Base-by-base conservation (phyloP, 345 rosid species). In the Nasturtium officinale region DNA sequence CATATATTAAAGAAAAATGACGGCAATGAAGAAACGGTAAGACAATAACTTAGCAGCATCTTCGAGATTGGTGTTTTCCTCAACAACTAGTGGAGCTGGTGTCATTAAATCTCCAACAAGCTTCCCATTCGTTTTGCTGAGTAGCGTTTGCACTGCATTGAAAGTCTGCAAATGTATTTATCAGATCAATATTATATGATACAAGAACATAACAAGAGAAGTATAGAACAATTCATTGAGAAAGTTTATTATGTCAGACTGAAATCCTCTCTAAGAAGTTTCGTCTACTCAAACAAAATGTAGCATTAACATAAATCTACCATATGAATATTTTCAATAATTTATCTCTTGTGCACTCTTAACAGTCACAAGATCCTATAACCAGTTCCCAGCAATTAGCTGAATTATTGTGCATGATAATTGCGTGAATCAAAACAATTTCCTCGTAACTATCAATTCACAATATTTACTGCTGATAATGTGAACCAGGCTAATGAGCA, bases 101-200 rank as follows among this genome's bases (percentile, higher is more conserved):
- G 98, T 90, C 97, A 89, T 90, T 65, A 93, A 65, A 67, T 90
- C 97, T 9, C 94, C 97, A 70, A 90, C 87, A 29, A 90, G 78
- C 77, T 91, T 85, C 54, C 97, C 96, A 6, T 91, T 88, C 57
- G 96, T 94, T 82, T 94, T 94, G 72, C 87, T 87, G 18, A 89
- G 90, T 80, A 94, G 81, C 69, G 80, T 91, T 77, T 91, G 98
- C 30, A 94, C 80, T 77, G 90, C 86, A 29, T 91, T 89, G 82
- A 94, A 94, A 40, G 97, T 87, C 97, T 94, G 88, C 83, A 82
- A 18, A 33, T n/a, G 2, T 7, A 53, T 8, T 32, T n/a, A 40
- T 18, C 20, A 17, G 57, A 43, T 74, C 67, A 74, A 59, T 66
- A 58, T 9, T 21, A 25, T 57, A 74, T 23, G 32, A 56, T 16